phyloP scores from a whole-genome alignment of 371 early-diverging fungal genomes.

The Rhizopus arrhizus region DNA sequence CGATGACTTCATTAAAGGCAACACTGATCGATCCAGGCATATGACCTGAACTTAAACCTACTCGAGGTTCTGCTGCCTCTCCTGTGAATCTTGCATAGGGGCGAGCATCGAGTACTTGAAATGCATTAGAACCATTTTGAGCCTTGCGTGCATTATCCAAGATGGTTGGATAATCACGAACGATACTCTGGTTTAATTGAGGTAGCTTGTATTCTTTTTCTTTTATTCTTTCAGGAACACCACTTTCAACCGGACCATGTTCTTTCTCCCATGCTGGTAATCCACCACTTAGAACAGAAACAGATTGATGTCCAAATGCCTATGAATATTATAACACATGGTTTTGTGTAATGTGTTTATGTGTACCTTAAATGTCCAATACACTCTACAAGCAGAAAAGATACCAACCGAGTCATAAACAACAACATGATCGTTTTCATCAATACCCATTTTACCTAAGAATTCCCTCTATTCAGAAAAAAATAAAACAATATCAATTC shows the following conservation, averaged over 20 bases:
- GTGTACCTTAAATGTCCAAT: conserved; percentile 79
- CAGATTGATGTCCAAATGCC: conserved; percentile 83
- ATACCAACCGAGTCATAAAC: conserved; percentile 76
- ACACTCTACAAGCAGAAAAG: conserved; percentile 75
- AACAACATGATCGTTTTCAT: conserved; percentile 71
- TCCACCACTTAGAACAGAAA: conserved; percentile 90
- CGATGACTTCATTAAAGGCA: conserved; percentile 64
- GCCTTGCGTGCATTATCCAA: conserved; percentile 48
- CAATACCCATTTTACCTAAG: conserved; percentile 67
- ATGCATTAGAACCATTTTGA: conserved; percentile 23
- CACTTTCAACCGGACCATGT: conserved; percentile 41
- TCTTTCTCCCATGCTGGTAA: conserved; percentile 77
- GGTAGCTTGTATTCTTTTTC: conserved; percentile 45
- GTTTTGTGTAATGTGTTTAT: background rate
- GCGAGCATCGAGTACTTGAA: conserved; percentile 82
- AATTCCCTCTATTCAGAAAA: background rate
- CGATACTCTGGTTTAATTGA: conserved; percentile 43
- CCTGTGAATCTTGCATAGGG: conserved; percentile 75
- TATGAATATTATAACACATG: conserved; percentile 11
- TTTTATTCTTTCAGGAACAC: conserved; percentile 13
- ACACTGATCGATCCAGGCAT: conserved; percentile 82
- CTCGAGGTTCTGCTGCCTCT: conserved; percentile 81
- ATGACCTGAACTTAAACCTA: conserved; percentile 82
- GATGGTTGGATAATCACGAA: conserved; percentile 64
- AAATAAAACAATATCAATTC: background rate